Percentiles rank a stretch among this genome's conserved stretches.
phyloP scores from a whole-genome alignment of 768 basidiomycete genomes.

The Boletus subcaerulescens region DNA sequence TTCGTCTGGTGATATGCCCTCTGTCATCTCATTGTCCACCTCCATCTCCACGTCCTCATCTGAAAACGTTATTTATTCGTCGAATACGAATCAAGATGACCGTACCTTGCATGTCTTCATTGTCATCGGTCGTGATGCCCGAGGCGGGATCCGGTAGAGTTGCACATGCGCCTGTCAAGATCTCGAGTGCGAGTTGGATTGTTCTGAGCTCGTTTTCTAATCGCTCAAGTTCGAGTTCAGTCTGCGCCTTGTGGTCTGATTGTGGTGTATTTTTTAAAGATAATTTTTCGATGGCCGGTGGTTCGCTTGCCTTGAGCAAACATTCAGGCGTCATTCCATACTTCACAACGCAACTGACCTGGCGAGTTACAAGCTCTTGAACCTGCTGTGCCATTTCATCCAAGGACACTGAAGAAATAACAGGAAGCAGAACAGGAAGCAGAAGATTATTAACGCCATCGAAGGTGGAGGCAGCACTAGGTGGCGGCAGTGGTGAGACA shows the following conservation, averaged over 20 bases:
- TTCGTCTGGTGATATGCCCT: slow-evolving; percentile 27
- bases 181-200: slow-evolving; percentile 80
- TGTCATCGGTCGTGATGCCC: slow-evolving; percentile 31
- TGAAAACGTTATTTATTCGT: slow-evolving; percentile 36
- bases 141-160: slow-evolving; percentile 76
- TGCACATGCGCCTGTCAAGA: slow-evolving; percentile 85
- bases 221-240: slow-evolving; percentile 67
- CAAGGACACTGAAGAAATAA: slow-evolving; percentile 59
- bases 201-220: slow-evolving; percentile 72
- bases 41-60: slow-evolving; percentile 44
- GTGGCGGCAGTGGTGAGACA: slow-evolving; percentile 71
- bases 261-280: slow-evolving; percentile 66
- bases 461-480: slow-evolving; percentile 54
- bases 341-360: slow-evolving; percentile 37
- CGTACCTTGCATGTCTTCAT: slow-evolving; percentile 38
- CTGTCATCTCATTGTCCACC: slow-evolving; percentile 30
- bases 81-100: neutral
- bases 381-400: slow-evolving; percentile 46
- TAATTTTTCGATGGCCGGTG: slow-evolving; percentile 48
- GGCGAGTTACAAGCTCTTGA: slow-evolving; percentile 48
- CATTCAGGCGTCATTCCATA: neutral
- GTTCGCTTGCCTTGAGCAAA: slow-evolving; percentile 42
- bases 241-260: slow-evolving; percentile 70
- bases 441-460: slow-evolving; percentile 73
- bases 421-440: slow-evolving; percentile 66